phyloP scores from a whole-genome alignment of 805 yeast species.

The Blastobotrys americana region DNA sequence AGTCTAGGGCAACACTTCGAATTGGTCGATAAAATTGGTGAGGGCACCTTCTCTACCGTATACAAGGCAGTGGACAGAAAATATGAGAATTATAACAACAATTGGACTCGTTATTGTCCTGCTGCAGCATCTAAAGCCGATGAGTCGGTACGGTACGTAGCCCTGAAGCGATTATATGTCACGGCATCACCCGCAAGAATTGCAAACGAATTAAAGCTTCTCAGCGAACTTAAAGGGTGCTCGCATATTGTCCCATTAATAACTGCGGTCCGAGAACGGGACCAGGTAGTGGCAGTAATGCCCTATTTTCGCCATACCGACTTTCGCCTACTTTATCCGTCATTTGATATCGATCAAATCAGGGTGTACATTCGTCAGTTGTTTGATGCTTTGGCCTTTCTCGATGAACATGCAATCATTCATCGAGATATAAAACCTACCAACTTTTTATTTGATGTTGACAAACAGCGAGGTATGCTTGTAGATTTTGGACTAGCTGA shows the following conservation, averaged over 20 bases:
- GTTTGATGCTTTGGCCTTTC: slow-evolving; percentile 64
- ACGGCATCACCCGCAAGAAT: slow-evolving; percentile 93
- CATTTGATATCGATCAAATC: slow-evolving; percentile 71
- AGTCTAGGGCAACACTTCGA: slow-evolving; percentile 43
- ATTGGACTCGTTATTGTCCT: slow-evolving; percentile 22
- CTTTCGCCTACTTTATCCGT: slow-evolving; percentile 75
- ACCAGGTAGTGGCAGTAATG: slow-evolving; percentile 86
- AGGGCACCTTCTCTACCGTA: slow-evolving; percentile 59
- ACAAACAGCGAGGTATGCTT: slow-evolving; percentile 63
- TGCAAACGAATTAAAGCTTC: slow-evolving; percentile 73
- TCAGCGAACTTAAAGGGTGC: slow-evolving; percentile 35
- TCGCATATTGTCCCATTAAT: slow-evolving; percentile 78
- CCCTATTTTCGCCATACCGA: slow-evolving; percentile 90
- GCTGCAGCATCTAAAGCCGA: slow-evolving; percentile 2
- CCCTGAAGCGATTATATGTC: slow-evolving; percentile 87
- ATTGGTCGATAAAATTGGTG: slow-evolving; percentile 54
- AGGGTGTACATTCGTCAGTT: slow-evolving; percentile 74
- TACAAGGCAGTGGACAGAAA: slow-evolving; percentile 50
- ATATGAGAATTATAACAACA: slow-evolving; percentile 31
- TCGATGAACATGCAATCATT: slow-evolving; percentile 70
- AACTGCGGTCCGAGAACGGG: slow-evolving; percentile 80
- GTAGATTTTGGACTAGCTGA: slow-evolving; percentile 95
- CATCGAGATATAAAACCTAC: slow-evolving; percentile 92
- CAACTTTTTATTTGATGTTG: slow-evolving; percentile 64
- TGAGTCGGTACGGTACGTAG: slow-evolving; percentile 43